Evolutionary conservation across 768 basidiomycete genomes (phyloP).

Genomic region (Termitomyces sp.): DNA sequence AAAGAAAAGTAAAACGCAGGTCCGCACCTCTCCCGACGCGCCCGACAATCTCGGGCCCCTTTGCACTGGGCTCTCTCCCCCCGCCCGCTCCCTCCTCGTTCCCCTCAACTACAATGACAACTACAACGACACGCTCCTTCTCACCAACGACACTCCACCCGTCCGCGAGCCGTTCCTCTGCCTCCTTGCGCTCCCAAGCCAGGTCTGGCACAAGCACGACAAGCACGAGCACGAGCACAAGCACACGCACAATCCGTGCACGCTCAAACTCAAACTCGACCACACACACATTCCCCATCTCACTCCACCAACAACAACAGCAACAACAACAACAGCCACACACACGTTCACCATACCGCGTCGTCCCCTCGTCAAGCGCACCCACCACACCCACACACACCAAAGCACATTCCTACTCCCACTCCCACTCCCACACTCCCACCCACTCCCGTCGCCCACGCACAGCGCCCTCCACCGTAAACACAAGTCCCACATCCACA

Average conservation of each 20-base stretch:
- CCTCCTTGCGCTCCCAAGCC: constrained; percentile 16
- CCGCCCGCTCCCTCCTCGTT: constrained; percentile 17
- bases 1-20: constrained; percentile 12
- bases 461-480: constrained; percentile 1
- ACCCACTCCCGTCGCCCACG: background rate
- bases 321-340: background rate
- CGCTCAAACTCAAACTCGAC: constrained; percentile 17
- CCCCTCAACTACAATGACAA: background rate
- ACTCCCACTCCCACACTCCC: constrained; percentile 11
- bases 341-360: constrained; percentile 2
- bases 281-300: background rate
- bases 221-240: background rate
- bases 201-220: background rate
- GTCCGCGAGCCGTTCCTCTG: constrained; percentile 10
- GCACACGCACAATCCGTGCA: background rate
- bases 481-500: constrained; percentile 6
- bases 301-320: background rate
- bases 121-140: constrained; percentile 11
- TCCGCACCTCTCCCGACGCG: constrained; percentile 19
- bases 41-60: constrained; percentile 45
- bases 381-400: constrained; percentile 9
- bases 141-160: constrained; percentile 11
- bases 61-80: constrained; percentile 37
- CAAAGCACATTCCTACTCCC: constrained; percentile 10
- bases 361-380: background rate